A percentile compares a stretch with the other conserved stretches of the same genome.
These are phyloP conservation scores for Coemansia sp. DNA, from an alignment of 192 early-diverging fungal genomes.

Conservation along the genomic window DNA sequence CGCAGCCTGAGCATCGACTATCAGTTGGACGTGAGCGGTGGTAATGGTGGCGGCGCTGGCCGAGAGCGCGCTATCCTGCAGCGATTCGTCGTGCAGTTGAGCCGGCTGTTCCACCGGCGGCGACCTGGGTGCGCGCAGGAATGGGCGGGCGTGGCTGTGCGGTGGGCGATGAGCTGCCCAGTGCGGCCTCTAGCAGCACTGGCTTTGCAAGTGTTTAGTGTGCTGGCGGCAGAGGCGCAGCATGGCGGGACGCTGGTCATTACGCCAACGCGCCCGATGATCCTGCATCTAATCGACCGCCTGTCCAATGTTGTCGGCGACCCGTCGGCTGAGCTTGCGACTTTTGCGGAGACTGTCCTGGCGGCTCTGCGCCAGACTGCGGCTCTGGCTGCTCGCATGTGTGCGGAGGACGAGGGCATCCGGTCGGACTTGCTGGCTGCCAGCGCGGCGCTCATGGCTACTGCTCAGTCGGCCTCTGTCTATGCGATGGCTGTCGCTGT, in stretches of 20 bases:
- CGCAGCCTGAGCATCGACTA: slow-evolving; percentile 25
- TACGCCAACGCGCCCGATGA: slow-evolving; percentile 45
- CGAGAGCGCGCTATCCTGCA: slow-evolving; percentile 35
- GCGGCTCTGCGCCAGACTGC: slow-evolving; percentile 37
- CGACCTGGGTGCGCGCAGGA: slow-evolving; percentile 34
- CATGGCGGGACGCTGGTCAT: slow-evolving; percentile 36
- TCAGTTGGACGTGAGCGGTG: neutral
- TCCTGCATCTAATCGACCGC: slow-evolving; percentile 44
- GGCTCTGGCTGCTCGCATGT: slow-evolving; percentile 35
- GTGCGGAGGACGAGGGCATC: slow-evolving; percentile 27
- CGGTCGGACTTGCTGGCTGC: slow-evolving; percentile 28
- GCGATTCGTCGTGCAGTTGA: slow-evolving; percentile 34
- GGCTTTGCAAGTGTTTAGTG: slow-evolving; percentile 39
- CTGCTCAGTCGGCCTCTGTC: slow-evolving; percentile 22
- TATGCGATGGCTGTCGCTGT: slow-evolving; percentile 42
- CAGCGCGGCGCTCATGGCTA: slow-evolving; percentile 38
- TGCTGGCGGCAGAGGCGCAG: slow-evolving; percentile 40
- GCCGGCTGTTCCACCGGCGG: slow-evolving; percentile 35
- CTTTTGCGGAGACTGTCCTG: slow-evolving; percentile 45
- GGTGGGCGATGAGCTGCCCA: slow-evolving; percentile 51
- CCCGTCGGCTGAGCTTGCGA: slow-evolving; percentile 16
- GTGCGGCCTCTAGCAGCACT: slow-evolving; percentile 34
- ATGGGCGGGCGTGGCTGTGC: slow-evolving; percentile 41
- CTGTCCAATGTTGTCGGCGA: slow-evolving; percentile 52
- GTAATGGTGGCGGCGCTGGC: neutral